Evolutionary conservation across 2,329 filamentous ascomycete species (phyloP).

Genomic region (Venturia asperata): DNA sequence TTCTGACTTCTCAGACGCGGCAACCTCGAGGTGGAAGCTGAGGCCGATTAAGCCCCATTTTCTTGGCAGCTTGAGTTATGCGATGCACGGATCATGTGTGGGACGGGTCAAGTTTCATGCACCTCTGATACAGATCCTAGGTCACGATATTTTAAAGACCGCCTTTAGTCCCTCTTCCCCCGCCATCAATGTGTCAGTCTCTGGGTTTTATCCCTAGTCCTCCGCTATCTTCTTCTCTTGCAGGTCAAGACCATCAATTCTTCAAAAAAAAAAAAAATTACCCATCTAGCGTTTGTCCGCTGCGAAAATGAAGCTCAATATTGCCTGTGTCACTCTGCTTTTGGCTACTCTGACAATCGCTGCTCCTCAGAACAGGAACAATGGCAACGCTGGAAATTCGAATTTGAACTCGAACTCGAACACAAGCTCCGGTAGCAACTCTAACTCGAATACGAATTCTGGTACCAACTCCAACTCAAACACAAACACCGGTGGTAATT

Average conservation of each 20-base stretch:
- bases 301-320: conserved; percentile 14
- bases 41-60: background rate
- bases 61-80: background rate
- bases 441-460: background rate
- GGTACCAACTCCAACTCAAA: background rate
- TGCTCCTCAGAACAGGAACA: conserved; percentile 14
- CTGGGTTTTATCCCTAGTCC: background rate
- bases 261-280: too few species aligned
- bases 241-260: conserved; percentile 16
- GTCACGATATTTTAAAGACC: background rate
- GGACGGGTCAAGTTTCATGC: conserved; percentile 15
- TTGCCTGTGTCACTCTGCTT: conserved; percentile 5
- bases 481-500: background rate
- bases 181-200: background rate
- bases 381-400: conserved; percentile 10
- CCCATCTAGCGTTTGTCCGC: background rate
- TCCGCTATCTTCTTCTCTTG: conserved; percentile 6
- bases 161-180: background rate
- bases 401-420: background rate
- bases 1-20: background rate
- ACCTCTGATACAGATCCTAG: background rate
- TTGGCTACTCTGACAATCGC: conserved; percentile 12
- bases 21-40: conserved; percentile 8
- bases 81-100: background rate
- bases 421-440: background rate